These are phyloP conservation scores for Tuber umbilicatum DNA, from an alignment of 495 filamentous ascomycete genomes.

Conservation along the genomic window DNA sequence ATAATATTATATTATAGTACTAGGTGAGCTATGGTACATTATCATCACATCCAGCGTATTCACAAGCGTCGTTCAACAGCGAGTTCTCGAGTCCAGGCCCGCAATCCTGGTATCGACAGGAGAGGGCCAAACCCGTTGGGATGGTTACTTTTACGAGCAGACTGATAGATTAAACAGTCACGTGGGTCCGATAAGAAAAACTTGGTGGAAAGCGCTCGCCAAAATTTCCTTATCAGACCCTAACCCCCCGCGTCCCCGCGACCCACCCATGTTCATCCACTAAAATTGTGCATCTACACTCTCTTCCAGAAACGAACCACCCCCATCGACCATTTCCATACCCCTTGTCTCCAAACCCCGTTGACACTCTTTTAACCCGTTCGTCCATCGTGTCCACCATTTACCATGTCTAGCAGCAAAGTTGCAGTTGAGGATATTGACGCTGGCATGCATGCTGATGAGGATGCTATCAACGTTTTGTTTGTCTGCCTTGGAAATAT, in stretches of 20 bases:
- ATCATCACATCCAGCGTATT: no score
- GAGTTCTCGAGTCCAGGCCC: background rate
- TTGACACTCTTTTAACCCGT: background rate
- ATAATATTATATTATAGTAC: no score
- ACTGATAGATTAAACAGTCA: no score
- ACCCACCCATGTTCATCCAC: background rate
- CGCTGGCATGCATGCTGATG: constrained; percentile 21
- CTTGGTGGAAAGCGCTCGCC: no score
- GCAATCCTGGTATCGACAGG: no score
- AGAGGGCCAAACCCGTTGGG: no score
- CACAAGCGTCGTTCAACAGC: no score
- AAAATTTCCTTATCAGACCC: no score
- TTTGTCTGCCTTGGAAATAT: constrained; percentile 98
- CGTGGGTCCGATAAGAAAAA: no score
- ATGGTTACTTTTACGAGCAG: no score
- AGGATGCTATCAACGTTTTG: constrained; percentile 60
- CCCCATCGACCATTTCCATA: background rate
- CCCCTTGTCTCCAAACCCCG: background rate
- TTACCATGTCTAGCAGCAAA: background rate
- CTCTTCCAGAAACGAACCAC: background rate
- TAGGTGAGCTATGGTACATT: no score
- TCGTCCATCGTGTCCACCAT: background rate
- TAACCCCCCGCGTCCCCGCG: no score
- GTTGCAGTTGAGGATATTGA: constrained; percentile 6
- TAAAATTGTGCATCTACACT: background rate